Percentiles rank a stretch among this genome's conserved stretches.
phyloP scores from a whole-genome alignment of 2,329 filamentous ascomycete genomes.

The Calonectria hawksworthii region DNA sequence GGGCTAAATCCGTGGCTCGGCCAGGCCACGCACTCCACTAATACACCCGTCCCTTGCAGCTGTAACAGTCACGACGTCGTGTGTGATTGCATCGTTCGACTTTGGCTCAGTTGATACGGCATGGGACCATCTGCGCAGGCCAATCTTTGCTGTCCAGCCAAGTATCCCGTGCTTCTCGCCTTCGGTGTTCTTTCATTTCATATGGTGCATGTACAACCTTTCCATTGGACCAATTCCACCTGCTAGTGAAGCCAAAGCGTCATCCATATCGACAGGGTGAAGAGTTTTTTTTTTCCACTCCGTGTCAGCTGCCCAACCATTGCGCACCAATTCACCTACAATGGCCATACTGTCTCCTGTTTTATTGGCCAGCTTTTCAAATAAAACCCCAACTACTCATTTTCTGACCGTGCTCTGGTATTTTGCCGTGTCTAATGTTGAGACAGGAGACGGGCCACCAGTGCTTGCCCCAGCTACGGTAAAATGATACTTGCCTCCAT shows the following conservation, averaged over 20 bases:
- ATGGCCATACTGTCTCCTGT: neutral
- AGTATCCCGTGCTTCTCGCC: neutral
- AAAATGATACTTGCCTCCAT: neutral
- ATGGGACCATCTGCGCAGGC: neutral
- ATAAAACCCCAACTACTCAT: neutral
- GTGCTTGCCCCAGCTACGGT: neutral
- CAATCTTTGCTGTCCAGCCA: neutral
- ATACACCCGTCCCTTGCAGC: conserved; percentile 27
- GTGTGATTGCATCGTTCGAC: conserved; percentile 12
- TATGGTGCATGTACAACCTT: neutral
- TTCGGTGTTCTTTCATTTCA: neutral
- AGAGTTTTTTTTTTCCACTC: conserved; percentile 18
- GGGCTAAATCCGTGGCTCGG: conserved; percentile 27
- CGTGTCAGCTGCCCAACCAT: conserved; percentile 10
- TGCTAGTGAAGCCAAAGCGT: conserved; percentile 8
- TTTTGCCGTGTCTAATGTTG: neutral
- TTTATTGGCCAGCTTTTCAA: neutral
- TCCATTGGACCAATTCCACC: neutral
- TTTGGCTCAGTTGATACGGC: neutral
- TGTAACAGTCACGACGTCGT: conserved; percentile 5
- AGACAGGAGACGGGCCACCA: neutral
- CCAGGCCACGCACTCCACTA: conserved; percentile 7
- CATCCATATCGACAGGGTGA: conserved; percentile 17
- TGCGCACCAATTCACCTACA: conserved; percentile 3
- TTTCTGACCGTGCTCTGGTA: neutral